Evolutionary conservation across 805 yeast species (phyloP).

Genomic region (Ogataea neopini): DNA sequence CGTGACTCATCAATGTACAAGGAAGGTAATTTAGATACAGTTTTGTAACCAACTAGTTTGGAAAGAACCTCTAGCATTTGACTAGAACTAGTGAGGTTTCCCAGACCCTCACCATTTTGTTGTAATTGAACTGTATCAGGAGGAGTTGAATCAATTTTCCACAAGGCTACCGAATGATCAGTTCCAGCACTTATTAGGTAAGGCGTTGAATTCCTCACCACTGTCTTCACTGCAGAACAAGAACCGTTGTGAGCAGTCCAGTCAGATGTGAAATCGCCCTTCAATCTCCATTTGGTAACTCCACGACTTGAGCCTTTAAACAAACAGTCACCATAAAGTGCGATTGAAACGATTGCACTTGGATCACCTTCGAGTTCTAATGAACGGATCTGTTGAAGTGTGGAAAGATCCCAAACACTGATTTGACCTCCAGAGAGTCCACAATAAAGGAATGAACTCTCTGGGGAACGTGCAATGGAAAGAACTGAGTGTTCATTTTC

Average conservation of each 20-base stretch:
- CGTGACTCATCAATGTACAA: conserved; percentile 74
- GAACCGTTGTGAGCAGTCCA: conserved; percentile 58
- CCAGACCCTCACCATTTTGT: neutral
- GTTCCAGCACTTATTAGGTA: conserved; percentile 68
- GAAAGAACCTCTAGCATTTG: conserved; percentile 62
- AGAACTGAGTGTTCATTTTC: conserved; percentile 71
- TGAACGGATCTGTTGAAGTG: conserved; percentile 63
- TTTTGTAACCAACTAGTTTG: conserved; percentile 64
- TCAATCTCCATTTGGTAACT: conserved; percentile 52
- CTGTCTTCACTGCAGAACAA: conserved; percentile 57
- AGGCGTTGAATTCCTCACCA: conserved; percentile 40
- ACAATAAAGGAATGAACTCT: conserved; percentile 73
- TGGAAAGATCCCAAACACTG: conserved; percentile 85
- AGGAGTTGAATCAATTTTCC: conserved; percentile 53
- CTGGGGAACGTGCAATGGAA: conserved; percentile 60
- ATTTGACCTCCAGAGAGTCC: conserved; percentile 76
- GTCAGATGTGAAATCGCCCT: conserved; percentile 42
- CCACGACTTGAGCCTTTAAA: conserved; percentile 61
- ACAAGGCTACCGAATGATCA: conserved; percentile 66
- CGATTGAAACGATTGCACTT: conserved; percentile 61
- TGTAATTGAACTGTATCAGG: conserved; percentile 6
- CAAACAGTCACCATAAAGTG: conserved; percentile 55
- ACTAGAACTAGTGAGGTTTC: conserved; percentile 38
- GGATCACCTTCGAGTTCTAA: conserved; percentile 41
- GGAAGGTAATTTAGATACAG: conserved; percentile 77